A percentile compares a stretch with the other conserved stretches of the same genome.
phyloP scores from a whole-genome alignment of 352 stramenopile species.

The Phytophthora fragariaefolia region DNA sequence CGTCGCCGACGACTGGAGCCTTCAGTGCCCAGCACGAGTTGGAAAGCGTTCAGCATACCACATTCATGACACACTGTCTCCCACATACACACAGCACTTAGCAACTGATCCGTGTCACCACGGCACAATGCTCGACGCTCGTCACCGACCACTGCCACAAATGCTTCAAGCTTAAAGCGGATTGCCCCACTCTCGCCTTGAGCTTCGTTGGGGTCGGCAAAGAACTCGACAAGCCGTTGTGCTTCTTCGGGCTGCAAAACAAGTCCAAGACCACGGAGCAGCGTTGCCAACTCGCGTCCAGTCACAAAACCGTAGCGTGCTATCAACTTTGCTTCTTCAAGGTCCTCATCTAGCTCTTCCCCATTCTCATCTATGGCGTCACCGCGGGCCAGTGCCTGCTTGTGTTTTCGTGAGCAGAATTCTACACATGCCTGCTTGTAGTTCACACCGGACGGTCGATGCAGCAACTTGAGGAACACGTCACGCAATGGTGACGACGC shows the following conservation, averaged over 20 bases:
- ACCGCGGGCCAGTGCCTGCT: slow-evolving; percentile 54
- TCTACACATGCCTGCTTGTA: slow-evolving; percentile 84
- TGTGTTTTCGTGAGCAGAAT: slow-evolving; percentile 67
- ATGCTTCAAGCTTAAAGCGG: slow-evolving; percentile 58
- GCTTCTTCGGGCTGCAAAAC: slow-evolving; percentile 82
- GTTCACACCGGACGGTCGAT: slow-evolving; percentile 83
- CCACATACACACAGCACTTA: slow-evolving; percentile 91
- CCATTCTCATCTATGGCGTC: slow-evolving; percentile 62
- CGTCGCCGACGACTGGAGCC: slow-evolving; percentile 54
- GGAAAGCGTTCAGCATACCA: slow-evolving; percentile 91
- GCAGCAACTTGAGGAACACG: slow-evolving; percentile 92
- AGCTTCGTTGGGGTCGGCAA: slow-evolving; percentile 66
- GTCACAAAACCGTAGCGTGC: slow-evolving; percentile 57
- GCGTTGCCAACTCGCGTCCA: slow-evolving; percentile 55
- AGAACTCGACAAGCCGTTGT: slow-evolving; percentile 86
- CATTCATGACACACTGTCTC: slow-evolving; percentile 92
- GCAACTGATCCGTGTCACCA: slow-evolving; percentile 75
- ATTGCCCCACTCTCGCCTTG: slow-evolving; percentile 37
- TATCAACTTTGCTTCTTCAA: slow-evolving; percentile 73
- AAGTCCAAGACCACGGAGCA: slow-evolving; percentile 79
- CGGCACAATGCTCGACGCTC: slow-evolving; percentile 64
- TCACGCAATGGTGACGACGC: slow-evolving; percentile 87
- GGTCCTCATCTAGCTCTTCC: slow-evolving; percentile 66
- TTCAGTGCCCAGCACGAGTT: slow-evolving; percentile 72
- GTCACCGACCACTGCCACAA: slow-evolving; percentile 86